Evolutionary conservation across 1,284 basidiomycete species (phyloP).

Genomic region (Gomphus bonarii): DNA sequence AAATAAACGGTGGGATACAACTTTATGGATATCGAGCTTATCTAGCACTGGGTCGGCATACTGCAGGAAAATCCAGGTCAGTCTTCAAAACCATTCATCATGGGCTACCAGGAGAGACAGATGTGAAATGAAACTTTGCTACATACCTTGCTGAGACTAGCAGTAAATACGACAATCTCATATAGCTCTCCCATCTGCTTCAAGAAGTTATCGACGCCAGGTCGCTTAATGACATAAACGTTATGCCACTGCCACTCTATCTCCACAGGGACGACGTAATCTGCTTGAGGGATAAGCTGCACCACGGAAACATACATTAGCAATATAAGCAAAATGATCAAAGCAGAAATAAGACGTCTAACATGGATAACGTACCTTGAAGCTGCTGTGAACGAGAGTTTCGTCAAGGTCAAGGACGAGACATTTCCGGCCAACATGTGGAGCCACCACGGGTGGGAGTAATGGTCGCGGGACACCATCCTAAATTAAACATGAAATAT

Average conservation of each 20-base stretch:
- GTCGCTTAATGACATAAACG: conserved; percentile 98
- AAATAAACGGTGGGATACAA: conserved; percentile 94
- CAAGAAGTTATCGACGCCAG: conserved; percentile 95
- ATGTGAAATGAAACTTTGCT: conserved; percentile 5
- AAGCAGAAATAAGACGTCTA: background rate
- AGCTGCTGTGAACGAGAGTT: conserved; percentile 88
- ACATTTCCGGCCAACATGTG: conserved; percentile 82
- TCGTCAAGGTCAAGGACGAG: conserved; percentile 93
- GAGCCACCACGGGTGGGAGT: conserved; percentile 63
- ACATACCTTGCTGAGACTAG: conserved; percentile 89
- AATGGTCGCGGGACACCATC: conserved; percentile 81
- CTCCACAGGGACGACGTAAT: conserved; percentile 98
- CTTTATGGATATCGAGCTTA: conserved; percentile 87
- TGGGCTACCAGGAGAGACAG: conserved; percentile 2
- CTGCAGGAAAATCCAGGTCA: conserved; percentile 27
- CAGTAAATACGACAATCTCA: conserved; percentile 97
- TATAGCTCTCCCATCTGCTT: conserved; percentile 97
- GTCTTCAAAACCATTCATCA: conserved; percentile 12
- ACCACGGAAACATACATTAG: conserved; percentile 12
- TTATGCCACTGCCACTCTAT: conserved; percentile 98
- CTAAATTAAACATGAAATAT: conserved; percentile 27
- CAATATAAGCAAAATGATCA: background rate
- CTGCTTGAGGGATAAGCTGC: conserved; percentile 89
- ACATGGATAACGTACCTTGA: conserved; percentile 51
- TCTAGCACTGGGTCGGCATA: conserved; percentile 98